A percentile compares a stretch with the other conserved stretches of the same genome.
Evolutionary conservation across 2,329 filamentous ascomycete genomes (phyloP).

Genomic region (Cyphellophora europaea): DNA sequence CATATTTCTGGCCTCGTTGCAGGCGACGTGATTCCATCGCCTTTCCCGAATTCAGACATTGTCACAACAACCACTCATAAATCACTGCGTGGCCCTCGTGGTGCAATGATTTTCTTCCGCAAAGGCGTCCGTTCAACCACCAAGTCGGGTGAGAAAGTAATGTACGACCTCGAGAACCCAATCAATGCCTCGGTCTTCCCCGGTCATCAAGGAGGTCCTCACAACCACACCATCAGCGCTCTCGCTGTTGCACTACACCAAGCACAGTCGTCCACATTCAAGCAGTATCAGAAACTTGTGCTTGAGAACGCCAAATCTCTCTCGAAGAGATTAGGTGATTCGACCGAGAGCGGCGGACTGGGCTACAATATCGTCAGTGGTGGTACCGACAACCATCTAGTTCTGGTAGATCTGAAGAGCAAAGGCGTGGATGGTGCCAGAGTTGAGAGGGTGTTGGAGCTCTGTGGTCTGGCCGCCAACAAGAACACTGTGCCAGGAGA

Average conservation of each 20-base stretch:
- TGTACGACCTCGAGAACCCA: conserved; percentile 83
- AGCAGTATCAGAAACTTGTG: conserved; percentile 82
- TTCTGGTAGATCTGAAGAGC: conserved; percentile 83
- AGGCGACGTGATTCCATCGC: conserved; percentile 80
- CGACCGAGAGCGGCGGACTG: conserved; percentile 42
- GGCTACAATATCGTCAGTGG: conserved; percentile 86
- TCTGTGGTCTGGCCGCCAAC: conserved; percentile 98
- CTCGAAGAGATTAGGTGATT: conserved; percentile 52
- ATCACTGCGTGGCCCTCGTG: conserved; percentile 85
- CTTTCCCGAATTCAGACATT: conserved; percentile 83
- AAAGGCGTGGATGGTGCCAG: conserved; percentile 82
- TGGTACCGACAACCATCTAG: conserved; percentile 95
- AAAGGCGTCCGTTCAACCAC: conserved; percentile 79
- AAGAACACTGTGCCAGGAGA: conserved; percentile 98
- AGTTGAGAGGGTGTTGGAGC: conserved; percentile 90
- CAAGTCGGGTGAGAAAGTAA: conserved; percentile 75
- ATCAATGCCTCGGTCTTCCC: conserved; percentile 98
- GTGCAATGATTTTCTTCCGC: conserved; percentile 97
- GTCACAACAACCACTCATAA: conserved; percentile 99
- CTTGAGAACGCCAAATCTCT: conserved; percentile 86
- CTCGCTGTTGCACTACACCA: conserved; percentile 92
- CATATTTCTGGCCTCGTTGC: conserved; percentile 93
- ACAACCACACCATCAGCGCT: conserved; percentile 98
- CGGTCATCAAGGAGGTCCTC: conserved; percentile 92
- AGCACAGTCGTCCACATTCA: conserved; percentile 80